Conservation (phyloP, 2,329 filamentous ascomycete genomes). For the Penicillium sp. region DNA sequence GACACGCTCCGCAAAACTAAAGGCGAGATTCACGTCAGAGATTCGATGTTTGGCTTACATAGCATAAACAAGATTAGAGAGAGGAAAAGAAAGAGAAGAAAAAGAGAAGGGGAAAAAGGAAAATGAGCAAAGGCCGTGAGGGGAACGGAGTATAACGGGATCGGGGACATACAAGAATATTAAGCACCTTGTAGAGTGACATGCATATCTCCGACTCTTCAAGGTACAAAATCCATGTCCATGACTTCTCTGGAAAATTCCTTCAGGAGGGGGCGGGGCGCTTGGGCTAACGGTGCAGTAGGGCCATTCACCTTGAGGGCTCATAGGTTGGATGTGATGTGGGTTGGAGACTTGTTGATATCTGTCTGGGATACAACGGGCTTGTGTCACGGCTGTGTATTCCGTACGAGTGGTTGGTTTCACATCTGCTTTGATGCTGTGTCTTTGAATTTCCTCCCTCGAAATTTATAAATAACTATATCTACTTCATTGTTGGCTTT, state of each 20-base stretch:
- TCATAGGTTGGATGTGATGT: not conserved
- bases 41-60: conserved; percentile 1
- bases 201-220: not conserved
- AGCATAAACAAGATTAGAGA: not conserved
- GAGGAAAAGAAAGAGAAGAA: not conserved
- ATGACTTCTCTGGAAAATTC: conserved; percentile 5
- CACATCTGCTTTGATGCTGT: no score
- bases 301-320: not conserved
- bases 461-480: no score
- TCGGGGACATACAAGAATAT: conserved; percentile 12
- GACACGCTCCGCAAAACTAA: conserved; percentile 23
- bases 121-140: not conserved
- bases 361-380: not conserved
- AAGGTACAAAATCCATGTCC: not conserved
- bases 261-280: conserved; percentile 19
- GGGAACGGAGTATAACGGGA: conserved; percentile 3
- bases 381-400: not conserved
- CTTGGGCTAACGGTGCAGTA: conserved; percentile 18
- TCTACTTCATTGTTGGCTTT: no score
- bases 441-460: no score
- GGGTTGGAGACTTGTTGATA: not conserved
- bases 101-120: not conserved
- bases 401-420: not conserved
- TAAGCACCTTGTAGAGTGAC: conserved; percentile 3
- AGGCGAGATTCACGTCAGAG: conserved; percentile 4